Conservation (phyloP, 208 protist genomes). For the Naegleria lovaniensis region DNA sequence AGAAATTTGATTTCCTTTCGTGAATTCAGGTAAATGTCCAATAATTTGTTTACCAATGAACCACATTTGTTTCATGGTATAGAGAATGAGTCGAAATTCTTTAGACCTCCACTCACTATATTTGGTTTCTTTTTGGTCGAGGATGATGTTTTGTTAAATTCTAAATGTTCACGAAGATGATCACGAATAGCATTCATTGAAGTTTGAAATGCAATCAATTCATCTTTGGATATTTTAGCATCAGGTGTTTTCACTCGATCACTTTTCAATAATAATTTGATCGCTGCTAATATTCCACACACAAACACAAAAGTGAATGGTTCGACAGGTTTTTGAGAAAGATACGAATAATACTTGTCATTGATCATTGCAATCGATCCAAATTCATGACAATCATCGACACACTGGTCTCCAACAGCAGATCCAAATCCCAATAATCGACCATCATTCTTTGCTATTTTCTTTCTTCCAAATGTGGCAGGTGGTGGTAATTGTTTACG, state of each 20-base stretch:
- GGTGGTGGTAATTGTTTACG: background rate
- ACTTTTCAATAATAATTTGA: background rate
- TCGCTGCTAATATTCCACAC: background rate
- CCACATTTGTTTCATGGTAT: background rate
- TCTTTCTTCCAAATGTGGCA: background rate
- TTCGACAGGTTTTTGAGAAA: background rate
- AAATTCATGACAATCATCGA: too few relatives aligned
- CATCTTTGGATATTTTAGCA: conserved; percentile 6
- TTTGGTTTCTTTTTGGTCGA: too few relatives aligned
- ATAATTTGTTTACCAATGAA: background rate
- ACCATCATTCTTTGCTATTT: background rate
- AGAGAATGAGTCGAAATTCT: background rate
- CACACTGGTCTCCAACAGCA: too few relatives aligned
- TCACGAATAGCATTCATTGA: background rate
- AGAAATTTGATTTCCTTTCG: background rate
- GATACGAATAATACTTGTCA: background rate
- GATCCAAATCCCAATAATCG: background rate
- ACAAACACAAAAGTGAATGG: background rate
- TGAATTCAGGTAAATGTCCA: background rate
- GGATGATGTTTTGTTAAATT: too few relatives aligned
- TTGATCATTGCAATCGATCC: background rate
- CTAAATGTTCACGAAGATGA: background rate
- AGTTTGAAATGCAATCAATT: background rate
- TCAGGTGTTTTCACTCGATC: background rate
- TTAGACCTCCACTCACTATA: too few relatives aligned